Evolutionary conservation across 345 rosid species (phyloP).

Genomic region (Sapria himalayana): DNA sequence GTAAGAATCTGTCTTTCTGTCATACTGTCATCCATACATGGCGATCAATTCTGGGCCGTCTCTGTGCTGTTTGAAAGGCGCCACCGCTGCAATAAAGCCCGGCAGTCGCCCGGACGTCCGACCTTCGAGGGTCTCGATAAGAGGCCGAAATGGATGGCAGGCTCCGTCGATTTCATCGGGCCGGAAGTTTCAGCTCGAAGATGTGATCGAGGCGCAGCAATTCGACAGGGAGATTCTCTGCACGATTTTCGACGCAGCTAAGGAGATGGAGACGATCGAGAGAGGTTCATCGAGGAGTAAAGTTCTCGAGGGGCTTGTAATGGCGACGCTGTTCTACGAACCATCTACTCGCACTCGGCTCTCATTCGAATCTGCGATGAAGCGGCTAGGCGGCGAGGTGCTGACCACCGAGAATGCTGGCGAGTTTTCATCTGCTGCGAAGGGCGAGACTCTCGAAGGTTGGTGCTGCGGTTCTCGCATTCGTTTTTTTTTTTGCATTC

Average conservation of each 20-base stretch:
- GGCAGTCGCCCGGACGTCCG: no score
- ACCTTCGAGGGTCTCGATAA: no score
- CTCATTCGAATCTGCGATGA: constrained; percentile 97
- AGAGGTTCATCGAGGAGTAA: constrained; percentile 55
- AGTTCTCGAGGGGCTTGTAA: constrained; percentile 63
- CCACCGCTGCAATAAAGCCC: no score
- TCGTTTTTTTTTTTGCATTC: constrained; percentile 3
- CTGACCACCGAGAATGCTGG: constrained; percentile 87
- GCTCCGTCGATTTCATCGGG: constrained; percentile 11
- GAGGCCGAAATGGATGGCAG: no score
- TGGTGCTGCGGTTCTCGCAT: background rate
- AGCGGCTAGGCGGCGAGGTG: constrained; percentile 85
- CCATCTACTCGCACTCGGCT: constrained; percentile 95
- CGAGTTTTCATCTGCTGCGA: constrained; percentile 88
- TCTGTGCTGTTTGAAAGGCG: no score
- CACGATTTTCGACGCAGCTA: constrained; percentile 63
- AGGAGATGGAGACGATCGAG: constrained; percentile 68
- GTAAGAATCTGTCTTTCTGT: no score
- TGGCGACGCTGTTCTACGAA: constrained; percentile 93
- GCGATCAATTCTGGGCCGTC: no score
- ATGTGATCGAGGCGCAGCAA: constrained; percentile 86
- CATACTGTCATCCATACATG: no score
- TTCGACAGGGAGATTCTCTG: constrained; percentile 60
- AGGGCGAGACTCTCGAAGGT: constrained; percentile 99
- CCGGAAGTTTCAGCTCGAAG: constrained; percentile 53